Evolutionary conservation across 495 filamentous ascomycete species (phyloP), one percentile per base, ranked within the genome.

Genomic region (Bacidia rubella): DNA sequence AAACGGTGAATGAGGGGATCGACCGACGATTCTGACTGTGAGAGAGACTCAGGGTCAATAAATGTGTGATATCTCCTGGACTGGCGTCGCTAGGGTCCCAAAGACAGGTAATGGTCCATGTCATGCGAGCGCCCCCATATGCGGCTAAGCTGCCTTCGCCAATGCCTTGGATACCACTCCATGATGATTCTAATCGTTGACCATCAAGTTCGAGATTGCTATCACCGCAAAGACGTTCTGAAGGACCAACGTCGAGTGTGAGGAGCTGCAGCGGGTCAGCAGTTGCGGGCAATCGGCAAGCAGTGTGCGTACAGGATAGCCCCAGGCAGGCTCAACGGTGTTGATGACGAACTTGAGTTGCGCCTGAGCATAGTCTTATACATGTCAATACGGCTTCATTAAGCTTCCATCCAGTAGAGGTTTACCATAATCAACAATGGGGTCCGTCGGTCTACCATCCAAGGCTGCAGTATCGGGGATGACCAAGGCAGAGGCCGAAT

Each of bases 61-160:
- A 40, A 48, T 75, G 74, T 24, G 65, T 66, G 19, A 69, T 58
- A 15, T 69, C 64, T 46, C 69, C 62, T 17, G 57, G 52, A 26
- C 43, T 57, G 9, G 38, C 46, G 23, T 52, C 54, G 45, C 51
- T 56, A 15, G 39, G 11, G 44, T 68, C 64, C 20, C 66, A 60
- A 17, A 71, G 61, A 51, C 75, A 78, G 22, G 56, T 63, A 24
- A 71, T 68, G 17, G 66, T 60, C 75, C 75, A 79, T 24, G 55
- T 58, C n/a, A 68, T 66, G 17, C 54, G 29, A 42, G 70, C 42
- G 15, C 57, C 61, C 24, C 70, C 51, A 5, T 60, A 47, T 12
- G 66, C 64, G 19, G 52, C 59, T 60, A 43, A 66, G 63, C 35
- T 64, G 4, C 60, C 57, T 2, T 69, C 62, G 10, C 65, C 57